Percentiles rank a stretch among this genome's conserved stretches.
These are phyloP conservation scores for Tulasnella calospora DNA, from an alignment of 768 basidiomycete species.

Conservation along the genomic window DNA sequence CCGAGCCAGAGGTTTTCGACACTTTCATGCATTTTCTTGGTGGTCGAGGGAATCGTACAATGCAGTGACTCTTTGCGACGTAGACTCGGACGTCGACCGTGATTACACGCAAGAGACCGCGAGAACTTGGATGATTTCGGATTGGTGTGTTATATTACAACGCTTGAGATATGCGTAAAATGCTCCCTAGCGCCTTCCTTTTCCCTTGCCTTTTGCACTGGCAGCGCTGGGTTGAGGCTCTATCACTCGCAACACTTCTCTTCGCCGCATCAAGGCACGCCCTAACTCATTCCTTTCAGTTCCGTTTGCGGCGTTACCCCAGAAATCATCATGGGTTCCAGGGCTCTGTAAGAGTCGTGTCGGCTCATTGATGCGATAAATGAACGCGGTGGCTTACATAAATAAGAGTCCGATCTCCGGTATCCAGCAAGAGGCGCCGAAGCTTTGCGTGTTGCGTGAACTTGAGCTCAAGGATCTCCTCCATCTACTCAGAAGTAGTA, in stretches of 20 bases:
- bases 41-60: no score
- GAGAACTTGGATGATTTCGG: no score
- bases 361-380: neutral
- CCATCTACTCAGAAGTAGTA: slow-evolving; percentile 26
- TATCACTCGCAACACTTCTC: neutral
- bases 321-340: slow-evolving; percentile 23
- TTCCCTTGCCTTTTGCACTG: no score
- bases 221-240: no score
- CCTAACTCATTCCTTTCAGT: slow-evolving; percentile 30
- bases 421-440: slow-evolving; percentile 24
- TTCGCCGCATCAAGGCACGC: slow-evolving; percentile 29
- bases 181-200: no score
- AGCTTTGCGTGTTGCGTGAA: slow-evolving; percentile 28
- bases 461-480: slow-evolving; percentile 27
- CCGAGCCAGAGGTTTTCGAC: no score
- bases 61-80: no score
- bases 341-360: slow-evolving; percentile 22
- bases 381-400: slow-evolving; percentile 11
- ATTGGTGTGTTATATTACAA: no score
- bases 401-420: slow-evolving; percentile 27
- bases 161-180: no score
- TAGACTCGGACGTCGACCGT: no score
- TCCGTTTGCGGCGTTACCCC: slow-evolving; percentile 28
- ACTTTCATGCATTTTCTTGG: no score
- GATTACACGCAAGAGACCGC: no score